Evolutionary conservation across 2,329 filamentous ascomycete genomes (phyloP).

Genomic region (Fusarium tuaranense): DNA sequence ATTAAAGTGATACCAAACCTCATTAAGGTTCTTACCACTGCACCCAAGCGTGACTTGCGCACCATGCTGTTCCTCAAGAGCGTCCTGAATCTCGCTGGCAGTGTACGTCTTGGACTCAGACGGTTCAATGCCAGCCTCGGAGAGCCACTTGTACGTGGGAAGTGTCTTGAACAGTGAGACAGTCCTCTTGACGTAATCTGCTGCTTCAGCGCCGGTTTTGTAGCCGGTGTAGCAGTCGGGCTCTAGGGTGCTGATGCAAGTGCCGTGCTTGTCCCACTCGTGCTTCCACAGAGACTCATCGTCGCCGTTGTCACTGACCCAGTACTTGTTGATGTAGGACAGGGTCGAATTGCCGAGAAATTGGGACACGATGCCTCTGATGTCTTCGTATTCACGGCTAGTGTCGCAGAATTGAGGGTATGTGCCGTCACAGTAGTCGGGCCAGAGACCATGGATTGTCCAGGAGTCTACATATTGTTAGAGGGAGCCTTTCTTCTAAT

Average conservation of each 20-base stretch:
- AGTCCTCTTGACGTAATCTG: conserved; percentile 76
- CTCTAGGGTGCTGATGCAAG: conserved; percentile 78
- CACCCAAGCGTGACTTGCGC: conserved; percentile 70
- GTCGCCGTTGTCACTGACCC: conserved; percentile 75
- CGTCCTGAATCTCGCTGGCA: conserved; percentile 67
- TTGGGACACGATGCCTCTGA: conserved; percentile 70
- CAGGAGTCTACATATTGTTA: conserved; percentile 56
- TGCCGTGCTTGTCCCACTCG: conserved; percentile 81
- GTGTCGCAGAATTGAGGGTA: conserved; percentile 76
- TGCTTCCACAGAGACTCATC: conserved; percentile 79
- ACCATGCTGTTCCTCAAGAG: conserved; percentile 65
- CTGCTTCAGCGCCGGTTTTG: conserved; percentile 71
- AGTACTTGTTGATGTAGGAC: conserved; percentile 76
- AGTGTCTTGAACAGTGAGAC: conserved; percentile 75
- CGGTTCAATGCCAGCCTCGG: conserved; percentile 70
- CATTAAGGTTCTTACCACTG: conserved; percentile 57
- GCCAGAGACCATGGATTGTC: conserved; percentile 80
- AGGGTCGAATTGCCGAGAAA: conserved; percentile 66
- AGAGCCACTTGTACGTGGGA: conserved; percentile 72
- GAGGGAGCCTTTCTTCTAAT: too few species aligned
- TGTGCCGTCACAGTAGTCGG: conserved; percentile 76
- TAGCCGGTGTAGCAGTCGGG: conserved; percentile 75
- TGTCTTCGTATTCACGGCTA: conserved; percentile 72
- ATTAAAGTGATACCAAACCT: conserved; percentile 75
- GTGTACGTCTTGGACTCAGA: conserved; percentile 69